Evolutionary conservation across 2,329 filamentous ascomycete species (phyloP).

Genomic region (Paracorniculantispora psalliotae): DNA sequence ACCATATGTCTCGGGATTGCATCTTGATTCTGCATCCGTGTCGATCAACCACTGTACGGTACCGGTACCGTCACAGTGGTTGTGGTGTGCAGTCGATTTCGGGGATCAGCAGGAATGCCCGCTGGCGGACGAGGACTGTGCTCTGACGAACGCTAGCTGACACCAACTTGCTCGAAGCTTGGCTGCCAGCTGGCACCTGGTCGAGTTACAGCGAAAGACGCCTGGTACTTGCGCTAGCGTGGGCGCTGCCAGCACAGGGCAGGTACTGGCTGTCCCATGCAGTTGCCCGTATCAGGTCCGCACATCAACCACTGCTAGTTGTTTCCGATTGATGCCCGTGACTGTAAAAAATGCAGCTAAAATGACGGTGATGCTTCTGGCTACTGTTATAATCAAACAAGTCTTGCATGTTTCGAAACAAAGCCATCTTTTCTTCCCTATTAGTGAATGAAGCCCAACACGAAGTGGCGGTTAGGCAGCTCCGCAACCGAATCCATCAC

Average conservation of each 20-base stretch:
- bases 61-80: not conserved
- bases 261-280: not conserved
- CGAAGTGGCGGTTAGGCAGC: no score
- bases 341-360: not conserved
- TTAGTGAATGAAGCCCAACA: no score
- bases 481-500: no score
- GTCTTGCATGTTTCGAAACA: no score
- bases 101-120: not conserved
- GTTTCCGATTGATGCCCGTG: not conserved
- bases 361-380: no score
- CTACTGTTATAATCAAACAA: no score
- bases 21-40: not conserved
- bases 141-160: not conserved
- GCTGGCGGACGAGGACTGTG: not conserved
- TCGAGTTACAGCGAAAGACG: not conserved
- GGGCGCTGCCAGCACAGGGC: not conserved
- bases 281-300: not conserved
- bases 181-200: not conserved
- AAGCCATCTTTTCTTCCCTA: no score
- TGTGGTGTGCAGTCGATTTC: not conserved
- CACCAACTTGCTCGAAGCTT: not conserved
- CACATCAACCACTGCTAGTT: not conserved
- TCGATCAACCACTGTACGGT: not conserved
- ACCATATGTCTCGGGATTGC: not conserved
- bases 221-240: not conserved